phyloP scores from a whole-genome alignment of 2,329 filamentous ascomycete genomes.

The Phyllosticta citribraziliensis region DNA sequence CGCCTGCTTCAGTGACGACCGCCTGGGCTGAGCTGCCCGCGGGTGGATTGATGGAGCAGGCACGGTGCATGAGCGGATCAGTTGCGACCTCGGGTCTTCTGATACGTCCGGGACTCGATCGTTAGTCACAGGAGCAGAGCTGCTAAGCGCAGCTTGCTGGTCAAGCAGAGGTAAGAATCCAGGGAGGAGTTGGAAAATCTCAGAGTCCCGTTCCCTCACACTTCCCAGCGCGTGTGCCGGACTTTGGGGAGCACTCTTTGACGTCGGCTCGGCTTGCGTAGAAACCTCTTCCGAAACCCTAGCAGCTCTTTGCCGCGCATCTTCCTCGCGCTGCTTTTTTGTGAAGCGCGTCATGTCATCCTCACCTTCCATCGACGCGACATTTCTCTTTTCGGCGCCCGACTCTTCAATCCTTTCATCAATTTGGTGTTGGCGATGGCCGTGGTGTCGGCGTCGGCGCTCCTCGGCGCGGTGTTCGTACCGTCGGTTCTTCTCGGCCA shows the following conservation, averaged over 20 bases:
- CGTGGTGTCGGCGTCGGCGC: slow-evolving; percentile 1
- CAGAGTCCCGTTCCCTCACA: slow-evolving; percentile 8
- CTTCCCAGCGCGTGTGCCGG: not conserved
- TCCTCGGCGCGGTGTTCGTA: slow-evolving; percentile 9
- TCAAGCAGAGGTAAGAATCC: slow-evolving; percentile 10
- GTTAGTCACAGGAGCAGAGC: slow-evolving; percentile 8
- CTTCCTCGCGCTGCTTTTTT: slow-evolving; percentile 6
- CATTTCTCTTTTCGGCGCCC: not conserved
- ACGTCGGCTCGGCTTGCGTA: not conserved
- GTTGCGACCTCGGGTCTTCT: slow-evolving; percentile 3
- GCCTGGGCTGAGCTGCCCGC: not conserved
- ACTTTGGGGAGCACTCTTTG: not conserved
- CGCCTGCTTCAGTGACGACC: slow-evolving; percentile 7
- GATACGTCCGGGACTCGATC: not conserved
- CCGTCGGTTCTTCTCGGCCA: slow-evolving; percentile 7
- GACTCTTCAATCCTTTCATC: not conserved
- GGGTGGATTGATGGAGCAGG: slow-evolving; percentile 1
- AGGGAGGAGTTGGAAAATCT: slow-evolving; percentile 8
- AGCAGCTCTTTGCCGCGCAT: slow-evolving; percentile 6
- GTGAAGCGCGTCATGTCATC: slow-evolving; percentile 3
- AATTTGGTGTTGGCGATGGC: not conserved
- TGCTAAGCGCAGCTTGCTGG: slow-evolving; percentile 5
- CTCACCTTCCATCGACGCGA: not conserved
- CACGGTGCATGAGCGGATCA: slow-evolving; percentile 5
- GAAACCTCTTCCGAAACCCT: slow-evolving; percentile 6